Evolutionary conservation across 352 stramenopile genomes (phyloP).

Genomic region (Phytophthora fragariaefolia): DNA sequence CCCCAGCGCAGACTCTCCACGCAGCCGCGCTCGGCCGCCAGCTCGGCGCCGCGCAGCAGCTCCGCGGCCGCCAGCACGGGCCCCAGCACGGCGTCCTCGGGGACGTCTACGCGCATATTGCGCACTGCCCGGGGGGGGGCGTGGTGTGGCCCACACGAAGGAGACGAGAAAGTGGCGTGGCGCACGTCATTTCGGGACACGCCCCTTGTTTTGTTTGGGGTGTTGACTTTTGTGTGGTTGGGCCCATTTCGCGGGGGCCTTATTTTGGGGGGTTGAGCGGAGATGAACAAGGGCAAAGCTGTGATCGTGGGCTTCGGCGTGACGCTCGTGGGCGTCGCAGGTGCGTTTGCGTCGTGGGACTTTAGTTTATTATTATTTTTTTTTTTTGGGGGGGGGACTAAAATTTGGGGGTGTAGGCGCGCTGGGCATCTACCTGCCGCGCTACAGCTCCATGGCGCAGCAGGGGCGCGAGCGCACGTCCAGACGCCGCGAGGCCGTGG

Average conservation of each 20-base stretch:
- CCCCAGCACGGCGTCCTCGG: conserved; percentile 55
- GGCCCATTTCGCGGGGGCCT: no score
- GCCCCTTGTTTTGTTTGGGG: no score
- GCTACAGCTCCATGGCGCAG: conserved; percentile 50
- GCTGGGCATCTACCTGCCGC: conserved; percentile 49
- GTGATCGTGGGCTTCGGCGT: conserved; percentile 44
- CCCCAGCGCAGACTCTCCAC: conserved; percentile 74
- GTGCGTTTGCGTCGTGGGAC: conserved; percentile 11
- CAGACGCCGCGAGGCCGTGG: conserved; percentile 9
- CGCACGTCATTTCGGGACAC: neutral
- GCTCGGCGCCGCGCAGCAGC: conserved; percentile 51
- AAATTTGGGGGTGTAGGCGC: conserved; percentile 10
- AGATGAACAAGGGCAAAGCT: conserved; percentile 41
- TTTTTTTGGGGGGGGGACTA: no score
- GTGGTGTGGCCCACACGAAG: conserved; percentile 7
- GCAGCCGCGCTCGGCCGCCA: conserved; percentile 63
- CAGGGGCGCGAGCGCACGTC: conserved; percentile 48
- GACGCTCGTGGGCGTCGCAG: conserved; percentile 43
- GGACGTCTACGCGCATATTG: conserved; percentile 70
- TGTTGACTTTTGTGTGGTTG: no score
- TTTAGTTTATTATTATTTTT: neutral
- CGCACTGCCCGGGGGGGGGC: no score
- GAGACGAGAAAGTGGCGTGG: neutral
- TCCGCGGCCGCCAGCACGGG: conserved; percentile 65
- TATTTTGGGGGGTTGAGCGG: no score